Conservation (phyloP, 2,329 filamentous ascomycete genomes). For the Xylaria sp. region DNA sequence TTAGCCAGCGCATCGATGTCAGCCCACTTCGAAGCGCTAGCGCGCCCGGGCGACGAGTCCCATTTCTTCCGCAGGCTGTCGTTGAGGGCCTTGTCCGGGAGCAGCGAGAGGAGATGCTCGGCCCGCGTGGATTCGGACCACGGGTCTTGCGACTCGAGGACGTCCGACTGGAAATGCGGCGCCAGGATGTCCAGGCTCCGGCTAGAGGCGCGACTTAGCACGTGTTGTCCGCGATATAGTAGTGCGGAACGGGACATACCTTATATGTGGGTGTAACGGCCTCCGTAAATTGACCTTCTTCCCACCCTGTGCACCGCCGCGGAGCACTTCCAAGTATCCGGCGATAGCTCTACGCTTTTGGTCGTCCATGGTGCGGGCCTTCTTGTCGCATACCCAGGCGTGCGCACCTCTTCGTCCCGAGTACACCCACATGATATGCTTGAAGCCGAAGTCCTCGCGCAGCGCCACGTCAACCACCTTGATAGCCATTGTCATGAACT, state of each 20-base stretch:
- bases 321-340: slow-evolving; percentile 87
- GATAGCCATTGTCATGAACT: slow-evolving; percentile 97
- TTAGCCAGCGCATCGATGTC: slow-evolving; percentile 89
- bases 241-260: slow-evolving; percentile 48
- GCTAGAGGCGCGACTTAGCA: slow-evolving; percentile 36
- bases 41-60: slow-evolving; percentile 78
- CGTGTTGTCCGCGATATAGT: neutral
- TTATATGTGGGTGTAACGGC: slow-evolving; percentile 87
- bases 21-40: slow-evolving; percentile 83
- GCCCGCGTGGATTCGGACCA: slow-evolving; percentile 73
- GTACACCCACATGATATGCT: slow-evolving; percentile 98
- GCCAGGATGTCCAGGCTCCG: slow-evolving; percentile 86
- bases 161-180: slow-evolving; percentile 79
- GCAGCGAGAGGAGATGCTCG: slow-evolving; percentile 77
- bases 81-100: slow-evolving; percentile 78
- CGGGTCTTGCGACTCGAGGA: slow-evolving; percentile 84
- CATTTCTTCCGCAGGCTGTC: slow-evolving; percentile 86
- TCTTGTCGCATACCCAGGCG: slow-evolving; percentile 96
- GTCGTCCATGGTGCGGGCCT: slow-evolving; percentile 82
- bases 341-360: slow-evolving; percentile 82
- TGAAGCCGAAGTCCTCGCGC: slow-evolving; percentile 93
- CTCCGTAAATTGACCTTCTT: slow-evolving; percentile 85
- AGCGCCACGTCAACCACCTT: slow-evolving; percentile 87
- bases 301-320: slow-evolving; percentile 80
- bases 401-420: slow-evolving; percentile 95